Evolutionary conservation across 2,329 filamentous ascomycete species (phyloP).

Genomic region (Lachnellula subtilissima): DNA sequence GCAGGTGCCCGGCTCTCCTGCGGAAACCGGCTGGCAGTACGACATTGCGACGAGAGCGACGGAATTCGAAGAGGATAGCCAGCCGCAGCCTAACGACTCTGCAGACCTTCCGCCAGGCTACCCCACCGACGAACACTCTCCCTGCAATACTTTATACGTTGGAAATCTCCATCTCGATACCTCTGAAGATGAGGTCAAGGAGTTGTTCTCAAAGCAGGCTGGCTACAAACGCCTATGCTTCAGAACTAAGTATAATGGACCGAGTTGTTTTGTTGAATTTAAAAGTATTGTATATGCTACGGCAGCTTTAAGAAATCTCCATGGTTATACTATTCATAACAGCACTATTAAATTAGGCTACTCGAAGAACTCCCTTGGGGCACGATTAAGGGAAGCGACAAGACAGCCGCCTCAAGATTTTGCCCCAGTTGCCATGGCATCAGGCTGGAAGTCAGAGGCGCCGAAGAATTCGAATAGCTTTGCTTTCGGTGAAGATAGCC

Average conservation of each 20-base stretch:
- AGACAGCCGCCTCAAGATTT: slow-evolving; percentile 22
- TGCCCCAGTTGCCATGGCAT: slow-evolving; percentile 38
- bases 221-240: slow-evolving; percentile 96
- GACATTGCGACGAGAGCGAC: too few species aligned
- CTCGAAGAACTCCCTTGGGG: slow-evolving; percentile 93
- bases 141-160: slow-evolving; percentile 96
- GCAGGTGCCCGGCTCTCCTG: neutral
- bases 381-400: slow-evolving; percentile 66
- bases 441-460: slow-evolving; percentile 54
- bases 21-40: neutral
- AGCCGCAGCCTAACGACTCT: slow-evolving; percentile 43
- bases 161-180: slow-evolving; percentile 93
- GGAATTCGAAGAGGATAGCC: slow-evolving; percentile 15
- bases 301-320: slow-evolving; percentile 82
- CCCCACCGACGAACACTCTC: slow-evolving; percentile 91
- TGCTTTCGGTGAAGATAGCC: too few species aligned
- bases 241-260: slow-evolving; percentile 88
- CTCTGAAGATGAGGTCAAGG: slow-evolving; percentile 91
- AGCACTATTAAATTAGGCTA: slow-evolving; percentile 92
- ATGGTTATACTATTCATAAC: slow-evolving; percentile 81
- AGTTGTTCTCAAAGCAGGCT: slow-evolving; percentile 85
- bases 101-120: slow-evolving; percentile 81
- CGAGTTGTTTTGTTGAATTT: slow-evolving; percentile 99
- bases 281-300: slow-evolving; percentile 90
- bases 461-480: slow-evolving; percentile 21